phyloP scores from a whole-genome alignment of 1,284 basidiomycete genomes.

The Ustilago trichophora region DNA sequence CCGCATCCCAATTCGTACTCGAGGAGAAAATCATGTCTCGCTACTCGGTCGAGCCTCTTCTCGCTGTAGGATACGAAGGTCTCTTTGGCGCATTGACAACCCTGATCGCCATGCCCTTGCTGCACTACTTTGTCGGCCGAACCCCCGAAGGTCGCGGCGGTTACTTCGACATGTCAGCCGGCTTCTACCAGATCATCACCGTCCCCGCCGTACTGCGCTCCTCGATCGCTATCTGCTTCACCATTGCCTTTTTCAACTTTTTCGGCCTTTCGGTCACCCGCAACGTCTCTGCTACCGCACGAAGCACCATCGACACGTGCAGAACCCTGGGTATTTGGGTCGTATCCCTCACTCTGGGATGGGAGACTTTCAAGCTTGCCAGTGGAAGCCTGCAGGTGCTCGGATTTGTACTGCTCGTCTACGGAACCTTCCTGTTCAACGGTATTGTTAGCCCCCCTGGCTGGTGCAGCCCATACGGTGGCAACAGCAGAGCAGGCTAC shows the following conservation, averaged over 20 bases:
- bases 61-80: constrained; percentile 94
- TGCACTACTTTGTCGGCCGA: constrained; percentile 71
- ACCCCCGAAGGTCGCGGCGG: constrained; percentile 72
- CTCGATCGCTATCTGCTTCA: constrained; percentile 72
- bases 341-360: constrained; percentile 71
- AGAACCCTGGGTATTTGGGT: constrained; percentile 85
- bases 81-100: constrained; percentile 86
- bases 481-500: constrained; percentile 6
- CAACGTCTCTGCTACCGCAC: constrained; percentile 66
- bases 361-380: constrained; percentile 87
- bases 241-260: constrained; percentile 93
- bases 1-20: constrained; percentile 90
- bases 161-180: constrained; percentile 90
- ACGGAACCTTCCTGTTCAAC: constrained; percentile 69
- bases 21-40: constrained; percentile 82
- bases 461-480: constrained; percentile 22
- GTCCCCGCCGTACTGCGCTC: constrained; percentile 81
- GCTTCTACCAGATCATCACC: constrained; percentile 86
- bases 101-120: constrained; percentile 77
- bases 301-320: constrained; percentile 87
- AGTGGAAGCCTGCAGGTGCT: constrained; percentile 84
- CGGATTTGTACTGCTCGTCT: constrained; percentile 91
- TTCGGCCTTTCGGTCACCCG: constrained; percentile 90
- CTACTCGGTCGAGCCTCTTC: constrained; percentile 86
- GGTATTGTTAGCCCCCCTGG: constrained; percentile 55